A percentile compares a stretch with the other conserved stretches of the same genome.
Conservation (phyloP, 768 basidiomycete species). For the Guyanaporus albipodus region DNA sequence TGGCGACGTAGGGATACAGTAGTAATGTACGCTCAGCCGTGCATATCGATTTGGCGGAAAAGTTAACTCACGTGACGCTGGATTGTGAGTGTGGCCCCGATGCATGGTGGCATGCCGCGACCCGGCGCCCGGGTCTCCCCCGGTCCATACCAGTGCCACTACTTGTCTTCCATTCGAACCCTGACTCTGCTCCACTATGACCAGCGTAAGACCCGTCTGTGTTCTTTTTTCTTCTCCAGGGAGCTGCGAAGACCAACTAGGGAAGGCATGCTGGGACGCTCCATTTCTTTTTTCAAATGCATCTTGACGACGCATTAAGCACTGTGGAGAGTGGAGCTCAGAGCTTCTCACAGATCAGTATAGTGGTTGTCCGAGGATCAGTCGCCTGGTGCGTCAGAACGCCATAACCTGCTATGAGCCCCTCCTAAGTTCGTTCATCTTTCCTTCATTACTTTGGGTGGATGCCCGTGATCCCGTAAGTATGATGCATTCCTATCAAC, state of each 20-base stretch:
- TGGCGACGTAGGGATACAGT: too few relatives aligned
- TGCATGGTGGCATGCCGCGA: too few relatives aligned
- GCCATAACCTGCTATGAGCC: background rate
- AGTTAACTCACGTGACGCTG: too few relatives aligned
- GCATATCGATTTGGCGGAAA: too few relatives aligned
- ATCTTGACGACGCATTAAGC: background rate
- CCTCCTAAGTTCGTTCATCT: conserved; percentile 1
- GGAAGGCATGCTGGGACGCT: background rate
- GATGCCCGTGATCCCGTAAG: background rate
- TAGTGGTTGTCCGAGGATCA: conserved; percentile 14
- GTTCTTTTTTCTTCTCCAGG: background rate
- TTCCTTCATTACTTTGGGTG: background rate
- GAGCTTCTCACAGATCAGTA: background rate
- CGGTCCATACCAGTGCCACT: too few relatives aligned
- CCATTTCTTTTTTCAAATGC: conserved; percentile 7
- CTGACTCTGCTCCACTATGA: background rate
- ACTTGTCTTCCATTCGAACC: conserved; percentile 3
- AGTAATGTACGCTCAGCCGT: too few relatives aligned
- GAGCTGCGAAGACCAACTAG: background rate
- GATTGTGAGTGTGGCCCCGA: too few relatives aligned
- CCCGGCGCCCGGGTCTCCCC: too few relatives aligned
- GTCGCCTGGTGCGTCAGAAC: background rate
- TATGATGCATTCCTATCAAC: background rate
- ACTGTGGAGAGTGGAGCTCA: background rate
- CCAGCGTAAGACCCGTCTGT: background rate